Conservation (phyloP, 805 yeast genomes). For the Candida ascalaphidarum region DNA sequence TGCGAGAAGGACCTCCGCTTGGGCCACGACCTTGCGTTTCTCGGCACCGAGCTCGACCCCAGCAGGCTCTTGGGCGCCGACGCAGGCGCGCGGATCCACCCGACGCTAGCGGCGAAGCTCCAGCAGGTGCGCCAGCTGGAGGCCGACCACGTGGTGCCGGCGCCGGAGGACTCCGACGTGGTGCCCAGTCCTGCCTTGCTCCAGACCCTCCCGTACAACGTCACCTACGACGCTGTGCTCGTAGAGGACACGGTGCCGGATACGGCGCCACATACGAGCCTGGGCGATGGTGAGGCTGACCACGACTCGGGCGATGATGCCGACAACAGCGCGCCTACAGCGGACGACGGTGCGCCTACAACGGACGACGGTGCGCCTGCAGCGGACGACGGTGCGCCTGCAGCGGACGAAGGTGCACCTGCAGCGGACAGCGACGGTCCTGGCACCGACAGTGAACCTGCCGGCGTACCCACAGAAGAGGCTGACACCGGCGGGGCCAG, state of each 20-base stretch:
- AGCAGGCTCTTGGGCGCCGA: conserved; percentile 17
- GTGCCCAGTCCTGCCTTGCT: conserved; percentile 12
- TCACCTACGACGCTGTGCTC: conserved; percentile 15
- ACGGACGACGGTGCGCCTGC: conserved; percentile 1
- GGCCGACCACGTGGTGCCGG: conserved; percentile 20
- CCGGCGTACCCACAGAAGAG: too few species aligned
- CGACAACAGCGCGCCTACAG: not conserved
- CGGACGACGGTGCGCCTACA: too few species aligned
- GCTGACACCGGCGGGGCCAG: too few species aligned
- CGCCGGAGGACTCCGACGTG: conserved; percentile 10
- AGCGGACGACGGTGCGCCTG: too few species aligned
- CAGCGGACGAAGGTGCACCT: too few species aligned
- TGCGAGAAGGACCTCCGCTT: conserved; percentile 24
- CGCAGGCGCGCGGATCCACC: conserved; percentile 18
- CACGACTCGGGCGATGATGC: not conserved
- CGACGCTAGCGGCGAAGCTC: conserved; percentile 17
- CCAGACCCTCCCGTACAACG: conserved; percentile 22
- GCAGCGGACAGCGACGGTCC: too few species aligned
- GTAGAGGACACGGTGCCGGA: conserved; percentile 20
- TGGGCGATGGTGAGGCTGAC: conserved; percentile 1
- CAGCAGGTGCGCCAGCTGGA: conserved; percentile 10
- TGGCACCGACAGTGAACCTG: too few species aligned
- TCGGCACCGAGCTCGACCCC: conserved; percentile 18
- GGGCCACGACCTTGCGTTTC: conserved; percentile 29
- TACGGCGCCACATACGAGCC: conserved; percentile 6